A percentile compares a stretch with the other conserved stretches of the same genome.
Conservation (phyloP, 2,329 filamentous ascomycete genomes). For the Ascochyta viciae-villosae region DNA sequence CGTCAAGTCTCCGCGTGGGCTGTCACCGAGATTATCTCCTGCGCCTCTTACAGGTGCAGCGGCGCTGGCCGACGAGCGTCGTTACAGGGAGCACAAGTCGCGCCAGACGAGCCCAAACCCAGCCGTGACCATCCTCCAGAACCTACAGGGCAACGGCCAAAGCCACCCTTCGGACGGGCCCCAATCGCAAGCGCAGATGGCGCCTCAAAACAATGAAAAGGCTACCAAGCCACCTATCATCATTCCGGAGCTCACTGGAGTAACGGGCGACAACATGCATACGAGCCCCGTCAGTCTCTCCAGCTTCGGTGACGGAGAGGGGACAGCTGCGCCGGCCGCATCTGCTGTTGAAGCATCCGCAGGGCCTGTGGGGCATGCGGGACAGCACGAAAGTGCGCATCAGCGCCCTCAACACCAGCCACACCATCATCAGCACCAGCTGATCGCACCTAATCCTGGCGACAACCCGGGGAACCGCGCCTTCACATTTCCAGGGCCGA, state of each 20-base stretch:
- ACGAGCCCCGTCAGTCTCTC: slow-evolving; percentile 61
- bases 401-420: slow-evolving; percentile 35
- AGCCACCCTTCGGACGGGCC: slow-evolving; percentile 52
- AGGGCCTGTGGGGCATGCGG: slow-evolving; percentile 53
- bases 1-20: slow-evolving; percentile 52
- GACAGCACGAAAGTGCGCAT: slow-evolving; percentile 45
- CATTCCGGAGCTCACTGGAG: slow-evolving; percentile 53
- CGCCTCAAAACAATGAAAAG: slow-evolving; percentile 57
- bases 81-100: slow-evolving; percentile 51
- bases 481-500: slow-evolving; percentile 70
- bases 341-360: slow-evolving; percentile 60
- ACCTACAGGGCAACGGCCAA: slow-evolving; percentile 51
- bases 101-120: slow-evolving; percentile 59
- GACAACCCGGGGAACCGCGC: slow-evolving; percentile 59
- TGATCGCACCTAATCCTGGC: slow-evolving; percentile 45
- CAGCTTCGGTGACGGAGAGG: slow-evolving; percentile 62
- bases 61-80: slow-evolving; percentile 57
- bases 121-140: slow-evolving; percentile 52
- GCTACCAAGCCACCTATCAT: slow-evolving; percentile 56
- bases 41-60: slow-evolving; percentile 56
- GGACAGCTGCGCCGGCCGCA: slow-evolving; percentile 53
- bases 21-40: slow-evolving; percentile 51
- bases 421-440: slow-evolving; percentile 45
- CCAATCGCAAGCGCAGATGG: slow-evolving; percentile 53
- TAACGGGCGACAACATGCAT: slow-evolving; percentile 56